Evolutionary conservation across 129 eudicot species (phyloP), one percentile per base, ranked within the genome.

Genomic region (Mikania micrantha): DNA sequence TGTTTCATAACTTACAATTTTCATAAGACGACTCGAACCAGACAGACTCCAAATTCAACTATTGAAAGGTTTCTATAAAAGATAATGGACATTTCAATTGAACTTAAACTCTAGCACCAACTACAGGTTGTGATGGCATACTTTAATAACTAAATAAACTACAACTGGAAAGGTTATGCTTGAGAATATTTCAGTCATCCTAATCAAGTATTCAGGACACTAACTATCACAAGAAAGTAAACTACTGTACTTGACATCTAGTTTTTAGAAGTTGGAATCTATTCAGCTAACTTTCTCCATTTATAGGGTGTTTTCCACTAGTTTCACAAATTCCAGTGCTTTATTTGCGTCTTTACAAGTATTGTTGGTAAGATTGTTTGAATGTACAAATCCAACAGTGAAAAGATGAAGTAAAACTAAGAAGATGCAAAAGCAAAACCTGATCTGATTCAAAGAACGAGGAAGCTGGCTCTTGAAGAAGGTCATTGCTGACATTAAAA

Each of bases 401-500:
- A 38, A n/a, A 58, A 60, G 32, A 56, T 45, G 62, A 1, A 67
- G 65, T 54, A 54, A 69, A 71, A 31, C 12, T 4, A 41, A 50
- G 66, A 69, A 60, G 57, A 27, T 31, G 58, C 11, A 59, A 40
- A 71, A 19, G 54, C 44, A 68, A 29, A 60, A 85, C 95, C 91
- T 85, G 84, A 73, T 85, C 83, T 29, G 60, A 70, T 58, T 78
- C 66, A 49, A 45, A 64, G 72, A 84, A 84, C 35, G 82, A 77
- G 25, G 78, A 79, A 62, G 77, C 66, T 20, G 78, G 74, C 59
- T 49, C 78, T 66, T 71, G 79, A 81, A 79, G 78, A 64, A 68
- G 77, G 34, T 78, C 77, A 64, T 67, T 67, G 81, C 84, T 83
- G 75, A 75, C 87, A 83, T 82, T 83, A 69, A 85, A 83, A 42